Evolutionary conservation across 768 basidiomycete genomes (phyloP), one percentile per base, ranked within the genome.

Genomic region (Boletus edulis): DNA sequence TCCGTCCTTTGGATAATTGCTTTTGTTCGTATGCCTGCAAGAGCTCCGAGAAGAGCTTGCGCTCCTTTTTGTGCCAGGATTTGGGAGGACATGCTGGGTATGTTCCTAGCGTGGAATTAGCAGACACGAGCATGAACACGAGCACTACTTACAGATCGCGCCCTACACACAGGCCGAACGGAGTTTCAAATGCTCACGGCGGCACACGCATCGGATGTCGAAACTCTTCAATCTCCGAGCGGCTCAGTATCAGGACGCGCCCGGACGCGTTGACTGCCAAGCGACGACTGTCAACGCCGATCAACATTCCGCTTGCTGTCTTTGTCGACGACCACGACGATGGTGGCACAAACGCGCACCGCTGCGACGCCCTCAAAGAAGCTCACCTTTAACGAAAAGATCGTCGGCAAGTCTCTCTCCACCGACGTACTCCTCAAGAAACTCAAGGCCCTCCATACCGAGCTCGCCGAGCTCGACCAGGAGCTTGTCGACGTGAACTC

Each of bases 371-470:
- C 82, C 17, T 75, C 81, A 22, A 80, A 80, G 71, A 87, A 83
- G 65, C 82, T 91, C 61, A 67, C 76, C 13, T 98, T 98, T 69
- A 81, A 80, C 66, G 94, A 94, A 56, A 92, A 91, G 72, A 81
- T 98, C 46, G 74, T 85, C 31, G 84, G 82, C 45, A 89, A 89
- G 67, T 84, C 87, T 18, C 78, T 87, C 51, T 81, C 85, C 12
- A 89, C 91, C 12, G 94, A 98, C 74, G 79, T 82, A 0, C 76
- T 94, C 24, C 85, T 91, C 66, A 94, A 91, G 78, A 91, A 91
- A 73, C 79, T 98, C 63, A 89, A 90, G 75, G 68, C 78, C 2
- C 76, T 92, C n/a, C 87, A 91, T 62, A 75, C 76, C 34, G 85
- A 91, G 59, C 82, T 99, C 42, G 85, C 87, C 7, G 82, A 81